phyloP scores from a whole-genome alignment of 1,139 yeast genomes.

The Geotrichum citri-aurantii region DNA sequence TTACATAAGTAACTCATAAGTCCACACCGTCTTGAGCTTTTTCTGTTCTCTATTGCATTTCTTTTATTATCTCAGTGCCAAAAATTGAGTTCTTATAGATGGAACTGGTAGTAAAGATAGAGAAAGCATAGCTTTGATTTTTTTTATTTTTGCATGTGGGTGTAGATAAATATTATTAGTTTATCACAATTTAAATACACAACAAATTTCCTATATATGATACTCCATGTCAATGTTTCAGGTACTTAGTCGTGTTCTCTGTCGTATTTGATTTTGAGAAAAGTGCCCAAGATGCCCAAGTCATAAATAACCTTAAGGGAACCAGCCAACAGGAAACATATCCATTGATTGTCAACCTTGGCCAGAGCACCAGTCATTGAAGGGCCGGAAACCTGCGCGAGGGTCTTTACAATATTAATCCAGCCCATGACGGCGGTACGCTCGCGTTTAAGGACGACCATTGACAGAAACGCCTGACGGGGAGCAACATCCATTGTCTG shows the following conservation, averaged over 20 bases:
- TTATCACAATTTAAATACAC: no score
- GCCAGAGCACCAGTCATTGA: constrained; percentile 72
- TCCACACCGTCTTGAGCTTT: no score
- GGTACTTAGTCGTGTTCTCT: constrained; percentile 11
- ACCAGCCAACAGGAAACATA: constrained; percentile 63
- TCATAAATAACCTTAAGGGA: constrained; percentile 39
- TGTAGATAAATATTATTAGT: no score
- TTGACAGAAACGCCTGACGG: constrained; percentile 68
- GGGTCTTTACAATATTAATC: constrained; percentile 78
- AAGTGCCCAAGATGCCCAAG: constrained; percentile 26
- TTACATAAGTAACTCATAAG: no score
- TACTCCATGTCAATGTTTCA: no score
- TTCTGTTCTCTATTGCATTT: no score
- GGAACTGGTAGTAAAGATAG: no score
- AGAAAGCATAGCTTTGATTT: no score
- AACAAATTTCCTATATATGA: no score
- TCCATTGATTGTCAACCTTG: constrained; percentile 43
- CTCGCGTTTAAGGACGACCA: constrained; percentile 59
- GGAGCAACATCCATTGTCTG: constrained; percentile 89
- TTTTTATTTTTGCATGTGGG: no score
- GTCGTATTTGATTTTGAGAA: constrained; percentile 14
- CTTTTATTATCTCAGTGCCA: no score
- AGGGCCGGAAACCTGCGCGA: constrained; percentile 81
- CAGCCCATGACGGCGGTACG: constrained; percentile 76
- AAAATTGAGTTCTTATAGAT: no score